Base-by-base conservation (phyloP, 805 yeast species). In the Zygotorulaspora danielsina region DNA sequence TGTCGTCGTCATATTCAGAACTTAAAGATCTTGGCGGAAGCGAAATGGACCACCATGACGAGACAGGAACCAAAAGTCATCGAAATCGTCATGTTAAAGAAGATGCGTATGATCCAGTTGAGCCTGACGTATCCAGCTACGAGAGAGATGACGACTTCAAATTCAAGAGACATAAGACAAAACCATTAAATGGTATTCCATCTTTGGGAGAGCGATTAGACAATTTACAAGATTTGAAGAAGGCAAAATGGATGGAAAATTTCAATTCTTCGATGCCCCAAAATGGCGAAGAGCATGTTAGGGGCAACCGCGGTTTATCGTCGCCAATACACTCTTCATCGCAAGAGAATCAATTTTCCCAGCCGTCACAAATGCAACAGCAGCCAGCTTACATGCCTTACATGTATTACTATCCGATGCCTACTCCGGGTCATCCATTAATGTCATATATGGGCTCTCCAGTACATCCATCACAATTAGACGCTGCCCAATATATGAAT, bases 141-240 rank as follows among this genome's bases (percentile, higher is more conserved):
- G 65, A 59, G 31, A 45, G 41, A n/a, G 64, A 60, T 36, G 56
- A 58, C 7, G 61, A 57, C 32, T 58, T 61, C 36, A 53, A 49
- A 35, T 61, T 61, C 35, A 59, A 56, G 30, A 53, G 64, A 25
- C 64, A 59, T 39, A 55, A 50, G 38, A 51, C 40, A 15, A 53
- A 50, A 30, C 45, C 48, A 22, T 36, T 41, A 6, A 34, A 45
- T 3, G 63, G 62, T 4, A 44, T 49, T 0, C 60, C 62, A 2
- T 41, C 59, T 9, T 32, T 61, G 20, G 64, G 63, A 1, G 63
- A 60, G 36, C 20, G 61, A 33, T 37, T 60, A 16, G 63, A 57
- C 38, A 51, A 51, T 34, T 36, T 60, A 19, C 62, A 57, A 27
- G 57, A 53, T 39, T 44, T 52, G 9, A 47, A 46, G 27, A 49